These are phyloP conservation scores for Suhomyces bokatorum DNA, from an alignment of 1,139 yeast genomes.

Conservation along the genomic window DNA sequence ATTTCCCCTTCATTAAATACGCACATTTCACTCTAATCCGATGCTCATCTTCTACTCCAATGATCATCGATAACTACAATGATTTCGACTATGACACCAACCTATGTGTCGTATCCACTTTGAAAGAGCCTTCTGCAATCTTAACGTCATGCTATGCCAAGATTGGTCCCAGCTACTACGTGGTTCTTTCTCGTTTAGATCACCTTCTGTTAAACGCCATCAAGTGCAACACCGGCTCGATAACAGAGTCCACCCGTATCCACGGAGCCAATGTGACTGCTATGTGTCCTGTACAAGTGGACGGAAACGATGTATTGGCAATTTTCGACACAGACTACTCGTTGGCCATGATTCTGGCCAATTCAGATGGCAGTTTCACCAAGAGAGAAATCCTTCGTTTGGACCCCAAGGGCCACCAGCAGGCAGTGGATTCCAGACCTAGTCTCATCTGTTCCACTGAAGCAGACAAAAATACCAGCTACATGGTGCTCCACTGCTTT, in stretches of 20 bases:
- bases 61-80: constrained; percentile 7
- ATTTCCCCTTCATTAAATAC: not conserved
- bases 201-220: constrained; percentile 21
- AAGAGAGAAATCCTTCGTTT: constrained; percentile 16
- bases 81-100: constrained; percentile 9
- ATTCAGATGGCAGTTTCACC: not conserved
- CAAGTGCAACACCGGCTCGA: not conserved
- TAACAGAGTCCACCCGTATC: constrained; percentile 17
- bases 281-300: constrained; percentile 9
- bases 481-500: constrained; percentile 30
- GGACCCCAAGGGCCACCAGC: constrained; percentile 31
- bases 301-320: constrained; percentile 13
- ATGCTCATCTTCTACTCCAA: not conserved
- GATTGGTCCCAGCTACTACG: constrained; percentile 1
- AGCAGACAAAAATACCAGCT: constrained; percentile 11
- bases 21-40: not conserved
- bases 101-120: constrained; percentile 7
- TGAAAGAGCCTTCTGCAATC: constrained; percentile 5
- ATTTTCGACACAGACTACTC: constrained; percentile 17
- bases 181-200: constrained; percentile 9
- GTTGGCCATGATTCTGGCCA: constrained; percentile 10
- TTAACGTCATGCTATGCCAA: not conserved
- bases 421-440: constrained; percentile 28
- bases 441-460: constrained; percentile 16
- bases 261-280: constrained; percentile 19